phyloP scores from a whole-genome alignment of 1,139 yeast species.

The Suhomyces taliae region DNA sequence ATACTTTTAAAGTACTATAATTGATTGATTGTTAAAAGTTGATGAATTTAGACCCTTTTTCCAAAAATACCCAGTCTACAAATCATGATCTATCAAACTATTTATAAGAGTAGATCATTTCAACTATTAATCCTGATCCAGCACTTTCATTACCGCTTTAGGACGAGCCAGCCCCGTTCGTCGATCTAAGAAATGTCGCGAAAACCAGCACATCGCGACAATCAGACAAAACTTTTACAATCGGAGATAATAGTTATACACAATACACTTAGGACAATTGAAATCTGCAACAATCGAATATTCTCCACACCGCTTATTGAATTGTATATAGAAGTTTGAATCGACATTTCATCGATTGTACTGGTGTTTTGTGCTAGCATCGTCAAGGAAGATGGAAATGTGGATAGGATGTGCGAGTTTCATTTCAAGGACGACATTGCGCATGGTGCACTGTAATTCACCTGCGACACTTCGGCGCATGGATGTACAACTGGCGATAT shows the following conservation, averaged over 20 bases:
- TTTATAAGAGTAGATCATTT: slow-evolving; percentile 9
- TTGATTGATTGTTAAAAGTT: not conserved
- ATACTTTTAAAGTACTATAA: not conserved
- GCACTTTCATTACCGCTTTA: slow-evolving; percentile 11
- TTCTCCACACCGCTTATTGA: too few species aligned
- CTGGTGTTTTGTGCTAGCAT: not conserved
- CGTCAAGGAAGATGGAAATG: too few species aligned
- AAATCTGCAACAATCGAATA: too few species aligned
- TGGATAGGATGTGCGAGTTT: not conserved
- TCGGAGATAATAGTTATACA: not conserved
- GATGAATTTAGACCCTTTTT: not conserved
- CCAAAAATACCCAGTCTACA: not conserved
- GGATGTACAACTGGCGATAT: not conserved
- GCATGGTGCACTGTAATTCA: slow-evolving; percentile 3
- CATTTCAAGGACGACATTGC: slow-evolving; percentile 3
- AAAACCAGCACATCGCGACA: slow-evolving; percentile 7
- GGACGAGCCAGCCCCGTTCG: slow-evolving; percentile 12
- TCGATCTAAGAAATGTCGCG: slow-evolving; percentile 9
- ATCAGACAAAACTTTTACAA: not conserved
- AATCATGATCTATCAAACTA: slow-evolving; percentile 7
- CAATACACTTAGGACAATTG: not conserved
- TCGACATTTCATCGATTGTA: not conserved
- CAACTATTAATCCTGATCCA: slow-evolving; percentile 9
- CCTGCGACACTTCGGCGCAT: slow-evolving; percentile 4
- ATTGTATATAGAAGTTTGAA: not conserved